A percentile compares a stretch with the other conserved stretches of the same genome.
phyloP scores from a whole-genome alignment of 1,284 basidiomycete genomes.

The Cryptococcus sp. region DNA sequence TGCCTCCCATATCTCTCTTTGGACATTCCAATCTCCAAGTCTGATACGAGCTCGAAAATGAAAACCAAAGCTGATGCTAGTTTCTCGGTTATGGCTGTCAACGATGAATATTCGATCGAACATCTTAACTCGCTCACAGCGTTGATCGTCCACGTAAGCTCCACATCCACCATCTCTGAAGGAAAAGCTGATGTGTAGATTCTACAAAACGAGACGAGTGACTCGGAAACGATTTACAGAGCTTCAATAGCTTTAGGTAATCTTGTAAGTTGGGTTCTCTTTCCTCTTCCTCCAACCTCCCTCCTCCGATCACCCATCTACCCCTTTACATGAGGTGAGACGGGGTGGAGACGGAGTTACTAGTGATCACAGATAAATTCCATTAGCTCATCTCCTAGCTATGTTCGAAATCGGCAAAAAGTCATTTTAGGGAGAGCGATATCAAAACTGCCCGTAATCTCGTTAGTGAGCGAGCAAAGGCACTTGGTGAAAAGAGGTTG shows the following conservation, averaged over 20 bases:
- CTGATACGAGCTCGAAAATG: too few species aligned
- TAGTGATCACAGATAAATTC: too few species aligned
- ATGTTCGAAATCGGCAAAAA: conserved; percentile 34
- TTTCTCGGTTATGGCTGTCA: conserved; percentile 49
- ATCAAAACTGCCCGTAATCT: conserved; percentile 35
- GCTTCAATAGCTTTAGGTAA: conserved; percentile 84
- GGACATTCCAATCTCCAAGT: neutral
- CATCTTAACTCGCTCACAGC: conserved; percentile 23
- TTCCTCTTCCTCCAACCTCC: neutral
- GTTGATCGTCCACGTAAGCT: conserved; percentile 17
- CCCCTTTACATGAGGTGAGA: neutral
- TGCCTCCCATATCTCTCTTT: neutral
- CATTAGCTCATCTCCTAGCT: conserved; percentile 40
- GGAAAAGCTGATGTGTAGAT: conserved; percentile 49
- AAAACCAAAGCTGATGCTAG: conserved; percentile 33
- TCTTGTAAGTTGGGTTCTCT: conserved; percentile 54
- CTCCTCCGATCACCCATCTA: neutral
- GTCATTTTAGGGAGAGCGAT: too few species aligned
- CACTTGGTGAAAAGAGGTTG: conserved; percentile 45
- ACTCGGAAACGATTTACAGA: conserved; percentile 81
- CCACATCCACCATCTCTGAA: neutral
- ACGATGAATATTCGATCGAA: conserved; percentile 27
- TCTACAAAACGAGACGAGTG: conserved; percentile 62
- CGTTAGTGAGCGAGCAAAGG: conserved; percentile 24
- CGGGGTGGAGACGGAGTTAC: neutral